Evolutionary conservation across 345 rosid species (phyloP), one percentile per base, ranked within the genome.

Genomic region (Crucihimalaya himalaica): DNA sequence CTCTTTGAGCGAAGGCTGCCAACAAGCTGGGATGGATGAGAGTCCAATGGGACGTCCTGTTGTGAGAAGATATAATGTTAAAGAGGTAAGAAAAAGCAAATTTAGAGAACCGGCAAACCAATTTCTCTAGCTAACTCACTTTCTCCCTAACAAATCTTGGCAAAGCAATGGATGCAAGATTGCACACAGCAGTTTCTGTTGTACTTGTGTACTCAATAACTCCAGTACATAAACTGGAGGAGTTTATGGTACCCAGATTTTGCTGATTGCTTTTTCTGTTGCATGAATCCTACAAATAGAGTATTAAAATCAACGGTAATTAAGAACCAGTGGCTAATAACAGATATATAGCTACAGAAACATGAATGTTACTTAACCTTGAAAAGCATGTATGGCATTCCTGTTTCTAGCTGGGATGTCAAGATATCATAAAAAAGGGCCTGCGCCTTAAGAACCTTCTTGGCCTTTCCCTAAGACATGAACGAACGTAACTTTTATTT

Each of bases 341-440:
- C 34, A 3, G 8, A 43, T 25, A 18, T 21, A 43, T 25, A 18
- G 31, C 31, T 13, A 65, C 12, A n/a, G 21, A 73, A 66, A 0
- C 5, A 43, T 0, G 6, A 35, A 15, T 32, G 29, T 52, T 43
- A 11, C 37, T 63, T 68, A 2, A 94, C 98, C 96, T 94, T 94
- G 78, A 85, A 94, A 52, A 94, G 89, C 97, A 94, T 94, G 71
- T 94, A 94, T 31, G 98, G 98, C 13, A 96, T 94, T 45, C 98
- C 98, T 42, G 98, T 94, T 82, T 94, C 98, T n/a, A 94, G 88
- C 73, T 94, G 98, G 18, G 98, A 89, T 58, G 80, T 89, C 76
- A 94, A 73, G 45, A 94, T 81, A 74, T 88, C 97, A n/a, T n/a
- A 78, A 86, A 88, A 97, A 97, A 94, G 1, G 89, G 90, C 73